Evolutionary conservation across 2,329 filamentous ascomycete species (phyloP), one percentile per base, ranked within the genome.

Genomic region (Monilinia fructigena): DNA sequence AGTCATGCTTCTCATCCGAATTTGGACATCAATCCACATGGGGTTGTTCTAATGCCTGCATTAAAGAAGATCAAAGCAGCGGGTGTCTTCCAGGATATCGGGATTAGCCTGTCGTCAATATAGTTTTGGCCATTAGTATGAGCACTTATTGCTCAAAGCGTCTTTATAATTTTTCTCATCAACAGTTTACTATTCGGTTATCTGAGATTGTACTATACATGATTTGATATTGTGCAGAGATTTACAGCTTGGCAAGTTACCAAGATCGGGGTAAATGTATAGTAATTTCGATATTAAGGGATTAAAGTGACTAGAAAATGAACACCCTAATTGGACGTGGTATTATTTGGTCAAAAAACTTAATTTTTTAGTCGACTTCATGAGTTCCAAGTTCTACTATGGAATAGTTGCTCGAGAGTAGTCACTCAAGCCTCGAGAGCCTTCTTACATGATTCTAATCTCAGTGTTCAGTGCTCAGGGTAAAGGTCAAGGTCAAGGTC

Each of bases 91-190:
- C 56, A 31, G 55, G 20, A 26, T 28, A 48, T 45, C 42, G 11
- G 42, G 20, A 31, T 31, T 59, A 14, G 14, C 56, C 56, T 47
- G 31, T 42, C 26, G 48, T 60, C 11, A n/a, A 31, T 14, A 18
- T 23, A 12, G 23, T 26, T 7, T 35, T 48, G 31, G 11, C 23
- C 45, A 54, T 35, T 60, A 60, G 42, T 23, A 26, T 48, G 56
- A 35, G 56, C 56, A 48, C 56, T 60, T 23, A 35, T 60, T 60
- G 12, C 56, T 60, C 56, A 60, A 60, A 60, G 56, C 56, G 56
- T 35, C 42, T 38, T 23, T 31, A 35, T 59, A 6, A 47, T 45
- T 31, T 23, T 58, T 16, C 40, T 20, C 26, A 35, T 8, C 38
- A 26, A 8, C 23, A 56, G 23, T 56, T 28, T 14, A 45, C 38